Conservation (phyloP, 306 rosid genomes). For the Cercis canadensis region DNA sequence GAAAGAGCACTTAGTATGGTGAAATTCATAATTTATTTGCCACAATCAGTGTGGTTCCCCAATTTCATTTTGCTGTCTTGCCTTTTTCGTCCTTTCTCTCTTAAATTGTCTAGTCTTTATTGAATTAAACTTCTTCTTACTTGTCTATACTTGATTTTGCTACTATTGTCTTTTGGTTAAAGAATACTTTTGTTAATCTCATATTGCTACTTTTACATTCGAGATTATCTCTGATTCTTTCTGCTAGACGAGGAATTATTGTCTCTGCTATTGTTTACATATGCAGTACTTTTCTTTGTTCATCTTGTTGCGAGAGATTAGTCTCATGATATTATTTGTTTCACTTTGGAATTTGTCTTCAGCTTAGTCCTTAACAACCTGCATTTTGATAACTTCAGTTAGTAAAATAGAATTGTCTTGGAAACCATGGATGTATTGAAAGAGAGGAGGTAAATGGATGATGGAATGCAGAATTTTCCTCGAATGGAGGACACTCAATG, state of each 20-base stretch:
- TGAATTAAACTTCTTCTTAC: background rate
- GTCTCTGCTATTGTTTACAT: slow-evolving; percentile 8
- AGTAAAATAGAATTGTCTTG: no score
- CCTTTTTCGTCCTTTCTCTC: background rate
- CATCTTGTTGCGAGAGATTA: slow-evolving; percentile 1
- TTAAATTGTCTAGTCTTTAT: background rate
- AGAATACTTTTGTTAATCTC: background rate
- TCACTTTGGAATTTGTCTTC: slow-evolving; percentile 20
- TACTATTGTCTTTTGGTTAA: background rate
- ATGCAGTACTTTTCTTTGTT: slow-evolving; percentile 16
- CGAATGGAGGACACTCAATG: no score
- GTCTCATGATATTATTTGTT: background rate
- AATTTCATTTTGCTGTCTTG: slow-evolving; percentile 13
- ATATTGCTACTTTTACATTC: background rate
- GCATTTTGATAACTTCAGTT: background rate
- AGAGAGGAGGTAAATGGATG: no score
- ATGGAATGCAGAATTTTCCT: no score
- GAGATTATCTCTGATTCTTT: background rate
- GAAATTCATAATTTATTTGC: slow-evolving; percentile 15
- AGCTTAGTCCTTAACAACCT: background rate
- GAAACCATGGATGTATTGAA: no score
- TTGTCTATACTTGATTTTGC: slow-evolving; percentile 8
- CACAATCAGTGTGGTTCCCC: background rate
- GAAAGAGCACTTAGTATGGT: slow-evolving; percentile 6
- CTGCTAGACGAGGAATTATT: background rate